Evolutionary conservation across 192 early-diverging fungal species (phyloP).

Genomic region (Pilaira anomala): DNA sequence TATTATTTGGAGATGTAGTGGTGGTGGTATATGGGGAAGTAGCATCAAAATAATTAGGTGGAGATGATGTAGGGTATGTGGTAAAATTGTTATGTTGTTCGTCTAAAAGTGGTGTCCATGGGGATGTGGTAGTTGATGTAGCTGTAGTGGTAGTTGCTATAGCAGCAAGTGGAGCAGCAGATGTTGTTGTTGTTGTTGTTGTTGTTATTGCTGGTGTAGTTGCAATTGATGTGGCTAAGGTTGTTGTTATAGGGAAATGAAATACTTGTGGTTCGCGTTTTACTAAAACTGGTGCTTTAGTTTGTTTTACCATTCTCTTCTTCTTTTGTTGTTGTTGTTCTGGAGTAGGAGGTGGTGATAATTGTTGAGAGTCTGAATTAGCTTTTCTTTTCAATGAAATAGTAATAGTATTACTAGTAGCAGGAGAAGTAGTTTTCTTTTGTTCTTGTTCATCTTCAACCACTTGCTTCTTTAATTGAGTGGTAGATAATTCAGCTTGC

Average conservation of each 20-base stretch:
- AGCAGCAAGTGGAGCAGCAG: background rate
- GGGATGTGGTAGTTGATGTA: no score
- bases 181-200: background rate
- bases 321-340: background rate
- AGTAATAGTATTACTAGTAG: background rate
- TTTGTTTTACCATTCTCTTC: slow-evolving; percentile 6
- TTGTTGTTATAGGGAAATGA: background rate
- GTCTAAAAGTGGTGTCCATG: no score
- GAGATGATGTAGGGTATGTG: slow-evolving; percentile 1
- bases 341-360: slow-evolving; percentile 21
- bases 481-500: slow-evolving; percentile 15
- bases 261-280: background rate
- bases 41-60: no score
- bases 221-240: background rate
- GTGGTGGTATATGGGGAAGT: no score
- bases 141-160: background rate
- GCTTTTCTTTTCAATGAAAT: slow-evolving; percentile 11
- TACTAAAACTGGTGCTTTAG: background rate
- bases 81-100: background rate
- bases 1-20: no score
- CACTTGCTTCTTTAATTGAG: background rate
- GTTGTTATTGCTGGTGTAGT: background rate
- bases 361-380: slow-evolving; percentile 6
- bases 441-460: background rate
- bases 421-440: background rate